Conservation (phyloP, 805 yeast genomes). For the Kazachstania viticola region DNA sequence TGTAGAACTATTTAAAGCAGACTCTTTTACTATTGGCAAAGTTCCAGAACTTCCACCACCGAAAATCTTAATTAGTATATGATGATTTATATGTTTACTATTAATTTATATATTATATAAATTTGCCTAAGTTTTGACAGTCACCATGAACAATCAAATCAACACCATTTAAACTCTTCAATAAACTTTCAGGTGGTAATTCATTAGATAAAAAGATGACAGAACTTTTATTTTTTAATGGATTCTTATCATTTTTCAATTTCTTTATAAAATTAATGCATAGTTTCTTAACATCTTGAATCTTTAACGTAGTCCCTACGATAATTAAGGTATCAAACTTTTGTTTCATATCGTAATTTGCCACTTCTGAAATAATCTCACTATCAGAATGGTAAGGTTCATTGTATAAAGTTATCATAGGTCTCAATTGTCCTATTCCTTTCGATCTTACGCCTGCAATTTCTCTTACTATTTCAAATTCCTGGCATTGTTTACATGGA, state of each 20-base stretch:
- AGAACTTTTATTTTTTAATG: conserved; percentile 44
- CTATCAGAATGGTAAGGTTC: conserved; percentile 73
- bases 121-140: conserved; percentile 42
- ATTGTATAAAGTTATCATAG: conserved; percentile 59
- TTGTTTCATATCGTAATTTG: conserved; percentile 50
- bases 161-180: conserved; percentile 34
- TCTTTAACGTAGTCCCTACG: conserved; percentile 77
- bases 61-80: conserved; percentile 21
- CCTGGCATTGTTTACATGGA: conserved; percentile 55
- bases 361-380: conserved; percentile 68
- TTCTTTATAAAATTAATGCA: conserved; percentile 49
- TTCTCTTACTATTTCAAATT: conserved; percentile 41
- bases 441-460: conserved; percentile 56
- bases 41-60: conserved; percentile 75
- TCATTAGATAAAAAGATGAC: conserved; percentile 54
- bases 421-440: conserved; percentile 51
- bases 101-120: conserved; percentile 2
- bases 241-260: conserved; percentile 34
- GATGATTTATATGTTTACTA: not conserved
- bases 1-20: conserved; percentile 36
- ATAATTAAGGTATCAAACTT: conserved; percentile 71
- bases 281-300: conserved; percentile 57
- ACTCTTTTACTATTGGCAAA: conserved; percentile 41
- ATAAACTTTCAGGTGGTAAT: conserved; percentile 38
- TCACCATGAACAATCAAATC: conserved; percentile 55